These are phyloP conservation scores for Amanita jacksonii DNA, from an alignment of 768 basidiomycete species.

Conservation along the genomic window DNA sequence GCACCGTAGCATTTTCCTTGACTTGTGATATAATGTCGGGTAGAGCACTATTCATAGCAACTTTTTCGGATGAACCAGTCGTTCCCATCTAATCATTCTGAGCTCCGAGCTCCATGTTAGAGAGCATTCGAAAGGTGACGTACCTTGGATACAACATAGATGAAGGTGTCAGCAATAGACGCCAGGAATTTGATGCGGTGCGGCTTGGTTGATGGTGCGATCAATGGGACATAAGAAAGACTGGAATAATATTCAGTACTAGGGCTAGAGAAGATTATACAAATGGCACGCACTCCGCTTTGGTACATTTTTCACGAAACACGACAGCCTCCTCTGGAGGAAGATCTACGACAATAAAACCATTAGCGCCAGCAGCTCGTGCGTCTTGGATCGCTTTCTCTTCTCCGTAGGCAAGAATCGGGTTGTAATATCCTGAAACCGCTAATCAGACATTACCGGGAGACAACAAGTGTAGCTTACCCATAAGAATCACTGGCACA, in stretches of 20 bases:
- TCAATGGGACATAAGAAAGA: slow-evolving; percentile 88
- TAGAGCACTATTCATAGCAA: slow-evolving; percentile 63
- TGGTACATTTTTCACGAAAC: slow-evolving; percentile 84
- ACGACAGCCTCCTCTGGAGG: slow-evolving; percentile 93
- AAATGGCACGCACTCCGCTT: slow-evolving; percentile 51
- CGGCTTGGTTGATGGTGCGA: slow-evolving; percentile 89
- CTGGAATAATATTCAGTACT: slow-evolving; percentile 27
- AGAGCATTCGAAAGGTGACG: slow-evolving; percentile 8
- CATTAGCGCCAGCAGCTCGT: slow-evolving; percentile 84
- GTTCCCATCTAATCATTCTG: slow-evolving; percentile 72
- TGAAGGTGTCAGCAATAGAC: slow-evolving; percentile 92
- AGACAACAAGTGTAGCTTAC: slow-evolving; percentile 31
- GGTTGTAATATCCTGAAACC: slow-evolving; percentile 99
- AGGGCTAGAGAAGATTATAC: background rate
- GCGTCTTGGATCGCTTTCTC: slow-evolving; percentile 90
- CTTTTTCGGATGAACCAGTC: slow-evolving; percentile 79
- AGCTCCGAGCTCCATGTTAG: slow-evolving; percentile 8
- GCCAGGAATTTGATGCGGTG: slow-evolving; percentile 85
- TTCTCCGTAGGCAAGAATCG: slow-evolving; percentile 90
- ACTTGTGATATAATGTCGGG: slow-evolving; percentile 82
- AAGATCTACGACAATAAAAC: slow-evolving; percentile 95
- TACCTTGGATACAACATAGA: slow-evolving; percentile 97
- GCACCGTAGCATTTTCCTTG: slow-evolving; percentile 65
- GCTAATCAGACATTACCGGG: slow-evolving; percentile 7
- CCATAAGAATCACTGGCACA: slow-evolving; percentile 89